These are phyloP conservation scores for Citrus sp. DNA, from an alignment of 345 rosid species.

Conservation along the genomic window DNA sequence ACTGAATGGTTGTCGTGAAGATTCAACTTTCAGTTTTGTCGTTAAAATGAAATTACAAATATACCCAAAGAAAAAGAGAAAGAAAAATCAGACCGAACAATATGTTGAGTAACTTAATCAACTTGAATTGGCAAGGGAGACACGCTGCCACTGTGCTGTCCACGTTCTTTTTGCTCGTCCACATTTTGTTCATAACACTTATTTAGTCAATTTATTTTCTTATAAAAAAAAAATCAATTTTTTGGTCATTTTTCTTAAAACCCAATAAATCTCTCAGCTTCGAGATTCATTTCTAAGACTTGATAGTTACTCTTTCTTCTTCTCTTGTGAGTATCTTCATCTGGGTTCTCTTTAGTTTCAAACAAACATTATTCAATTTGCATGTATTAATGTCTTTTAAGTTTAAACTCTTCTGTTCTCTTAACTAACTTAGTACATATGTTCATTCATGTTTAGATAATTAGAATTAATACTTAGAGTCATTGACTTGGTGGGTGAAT, in stretches of 20 bases:
- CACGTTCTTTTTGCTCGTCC: background rate
- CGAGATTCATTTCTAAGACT: background rate
- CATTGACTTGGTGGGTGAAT: background rate
- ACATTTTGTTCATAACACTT: background rate
- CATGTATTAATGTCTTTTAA: background rate
- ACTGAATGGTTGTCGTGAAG: background rate
- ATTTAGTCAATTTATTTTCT: background rate
- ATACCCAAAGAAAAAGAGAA: background rate
- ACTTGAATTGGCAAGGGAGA: background rate
- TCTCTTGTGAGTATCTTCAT: conserved; percentile 16
- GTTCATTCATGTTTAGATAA: background rate
- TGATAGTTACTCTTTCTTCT: background rate
- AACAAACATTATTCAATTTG: background rate
- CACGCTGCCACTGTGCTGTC: conserved; percentile 1
- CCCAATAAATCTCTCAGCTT: background rate
- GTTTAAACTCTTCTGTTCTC: background rate
- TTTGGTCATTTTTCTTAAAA: background rate
- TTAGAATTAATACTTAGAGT: background rate
- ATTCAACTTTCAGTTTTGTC: background rate
- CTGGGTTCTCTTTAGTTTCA: conserved; percentile 19
- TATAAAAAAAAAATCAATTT: background rate
- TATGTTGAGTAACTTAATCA: background rate
- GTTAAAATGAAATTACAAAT: background rate
- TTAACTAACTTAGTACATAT: background rate
- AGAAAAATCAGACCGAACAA: background rate